Evolutionary conservation across 495 filamentous ascomycete species (phyloP).

Genomic region (Aspergillus bridgeri): DNA sequence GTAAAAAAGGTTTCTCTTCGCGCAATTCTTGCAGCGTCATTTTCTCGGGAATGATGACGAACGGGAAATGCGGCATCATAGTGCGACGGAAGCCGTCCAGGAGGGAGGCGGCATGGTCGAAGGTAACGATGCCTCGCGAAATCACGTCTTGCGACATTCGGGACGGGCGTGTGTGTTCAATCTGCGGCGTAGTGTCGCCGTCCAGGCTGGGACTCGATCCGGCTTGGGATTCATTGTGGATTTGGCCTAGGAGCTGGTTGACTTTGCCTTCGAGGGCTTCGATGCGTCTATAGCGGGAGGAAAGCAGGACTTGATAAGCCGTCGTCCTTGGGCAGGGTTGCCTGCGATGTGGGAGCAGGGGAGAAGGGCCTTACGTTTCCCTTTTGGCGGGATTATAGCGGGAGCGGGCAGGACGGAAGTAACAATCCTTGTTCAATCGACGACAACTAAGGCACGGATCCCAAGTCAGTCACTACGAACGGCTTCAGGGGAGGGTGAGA

Average conservation of each 20-base stretch:
- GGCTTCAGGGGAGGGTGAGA: not conserved
- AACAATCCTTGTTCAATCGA: slow-evolving; percentile 17
- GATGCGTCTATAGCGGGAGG: not conserved
- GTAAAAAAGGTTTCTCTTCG: slow-evolving; percentile 28
- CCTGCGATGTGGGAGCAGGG: not conserved
- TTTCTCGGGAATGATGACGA: slow-evolving; percentile 25
- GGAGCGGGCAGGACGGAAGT: slow-evolving; percentile 9
- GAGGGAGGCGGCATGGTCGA: slow-evolving; percentile 24
- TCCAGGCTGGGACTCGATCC: not conserved
- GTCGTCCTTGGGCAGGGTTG: not conserved
- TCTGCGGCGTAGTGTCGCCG: not conserved
- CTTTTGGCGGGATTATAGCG: not conserved
- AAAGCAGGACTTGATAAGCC: not conserved
- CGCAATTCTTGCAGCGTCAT: slow-evolving; percentile 23
- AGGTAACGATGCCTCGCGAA: slow-evolving; percentile 15
- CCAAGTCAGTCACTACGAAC: not conserved
- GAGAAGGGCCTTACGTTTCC: not conserved
- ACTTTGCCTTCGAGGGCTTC: slow-evolving; percentile 18
- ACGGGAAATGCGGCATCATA: slow-evolving; percentile 30
- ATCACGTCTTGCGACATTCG: slow-evolving; percentile 17
- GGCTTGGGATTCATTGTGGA: not conserved
- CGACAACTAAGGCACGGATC: slow-evolving; percentile 6
- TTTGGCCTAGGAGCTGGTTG: slow-evolving; percentile 13
- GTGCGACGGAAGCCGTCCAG: slow-evolving; percentile 12
- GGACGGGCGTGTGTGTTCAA: not conserved